phyloP scores from a whole-genome alignment of 129 eudicot species.

The Calendula officinalis region DNA sequence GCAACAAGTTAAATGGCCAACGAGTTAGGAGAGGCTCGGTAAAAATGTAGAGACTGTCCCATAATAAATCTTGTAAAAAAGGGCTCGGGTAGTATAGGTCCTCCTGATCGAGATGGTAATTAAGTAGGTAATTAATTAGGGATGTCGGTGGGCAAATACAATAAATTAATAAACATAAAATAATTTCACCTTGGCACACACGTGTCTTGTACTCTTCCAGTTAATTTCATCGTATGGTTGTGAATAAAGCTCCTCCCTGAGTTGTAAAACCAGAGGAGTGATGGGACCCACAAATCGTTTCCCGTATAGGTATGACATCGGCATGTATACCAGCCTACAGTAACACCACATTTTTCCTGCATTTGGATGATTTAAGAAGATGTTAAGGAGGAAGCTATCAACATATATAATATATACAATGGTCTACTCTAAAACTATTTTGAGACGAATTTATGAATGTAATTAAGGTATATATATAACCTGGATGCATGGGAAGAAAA shows the following conservation, averaged over 20 bases:
- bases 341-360: constrained; percentile 77
- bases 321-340: constrained; percentile 64
- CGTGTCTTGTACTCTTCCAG: constrained; percentile 51
- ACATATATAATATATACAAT: no score
- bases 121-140: no score
- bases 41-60: constrained; percentile 53
- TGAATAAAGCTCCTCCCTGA: constrained; percentile 51
- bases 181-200: constrained; percentile 49
- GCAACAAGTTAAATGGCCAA: constrained; percentile 65
- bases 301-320: constrained; percentile 65
- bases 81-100: constrained; percentile 76
- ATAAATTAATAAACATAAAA: background rate
- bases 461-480: no score
- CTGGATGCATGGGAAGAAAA: constrained; percentile 65
- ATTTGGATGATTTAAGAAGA: constrained; percentile 5
- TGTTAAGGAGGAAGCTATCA: background rate
- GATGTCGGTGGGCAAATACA: constrained; percentile 5
- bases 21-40: constrained; percentile 64
- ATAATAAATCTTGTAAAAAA: constrained; percentile 60
- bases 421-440: no score
- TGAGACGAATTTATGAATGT: no score
- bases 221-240: constrained; percentile 48
- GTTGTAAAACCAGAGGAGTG: constrained; percentile 56
- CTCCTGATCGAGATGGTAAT: no score
- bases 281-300: constrained; percentile 61